A percentile compares a stretch with the other conserved stretches of the same genome.
These are phyloP conservation scores for Neopestalotiopsis clavispora DNA, from an alignment of 2,329 filamentous ascomycete genomes.

Conservation along the genomic window DNA sequence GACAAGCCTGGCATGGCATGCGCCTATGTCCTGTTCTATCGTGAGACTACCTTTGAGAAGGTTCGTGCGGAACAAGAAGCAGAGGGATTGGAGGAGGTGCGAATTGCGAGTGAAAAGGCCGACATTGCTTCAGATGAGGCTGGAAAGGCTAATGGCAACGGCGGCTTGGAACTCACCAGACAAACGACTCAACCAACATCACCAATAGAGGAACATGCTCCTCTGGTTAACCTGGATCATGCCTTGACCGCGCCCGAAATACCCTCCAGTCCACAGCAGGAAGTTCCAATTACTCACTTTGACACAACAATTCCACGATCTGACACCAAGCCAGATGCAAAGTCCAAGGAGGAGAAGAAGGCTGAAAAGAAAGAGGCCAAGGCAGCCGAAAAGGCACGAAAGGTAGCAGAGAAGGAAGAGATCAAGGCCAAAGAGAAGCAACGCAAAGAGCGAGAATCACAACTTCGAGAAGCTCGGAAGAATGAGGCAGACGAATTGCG, in stretches of 20 bases:
- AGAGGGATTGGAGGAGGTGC: conserved; percentile 71
- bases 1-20: conserved; percentile 90
- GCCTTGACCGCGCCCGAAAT: conserved; percentile 65
- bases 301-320: conserved; percentile 26
- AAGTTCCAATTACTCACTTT: conserved; percentile 34
- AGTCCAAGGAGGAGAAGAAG: conserved; percentile 65
- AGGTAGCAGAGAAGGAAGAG: conserved; percentile 50
- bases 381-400: conserved; percentile 54
- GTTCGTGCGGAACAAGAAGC: conserved; percentile 80
- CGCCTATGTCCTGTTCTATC: conserved; percentile 97
- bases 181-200: conserved; percentile 55
- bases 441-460: conserved; percentile 40
- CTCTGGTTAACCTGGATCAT: conserved; percentile 66
- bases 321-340: conserved; percentile 44
- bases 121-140: conserved; percentile 54
- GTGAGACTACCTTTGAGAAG: conserved; percentile 79
- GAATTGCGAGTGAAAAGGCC: conserved; percentile 61
- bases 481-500: conserved; percentile 59
- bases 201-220: conserved; percentile 52
- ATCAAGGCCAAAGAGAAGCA: conserved; percentile 50
- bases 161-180: conserved; percentile 49
- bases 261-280: conserved; percentile 28
- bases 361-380: conserved; percentile 73
- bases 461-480: conserved; percentile 42
- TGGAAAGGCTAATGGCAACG: conserved; percentile 49